Base-by-base conservation (phyloP, 1,284 basidiomycete genomes). In the Calocybe gambosa region DNA sequence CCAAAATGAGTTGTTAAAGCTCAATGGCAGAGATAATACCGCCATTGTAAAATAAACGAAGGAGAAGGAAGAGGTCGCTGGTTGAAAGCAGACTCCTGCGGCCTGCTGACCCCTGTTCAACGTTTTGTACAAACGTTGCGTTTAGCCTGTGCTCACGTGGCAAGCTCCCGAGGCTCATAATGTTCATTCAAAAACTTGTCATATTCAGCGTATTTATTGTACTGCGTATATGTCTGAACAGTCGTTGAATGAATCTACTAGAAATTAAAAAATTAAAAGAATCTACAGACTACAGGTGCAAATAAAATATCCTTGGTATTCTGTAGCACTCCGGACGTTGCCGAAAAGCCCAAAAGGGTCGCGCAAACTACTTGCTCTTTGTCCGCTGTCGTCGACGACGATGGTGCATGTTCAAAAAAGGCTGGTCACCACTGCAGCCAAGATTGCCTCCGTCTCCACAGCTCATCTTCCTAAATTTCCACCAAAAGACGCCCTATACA, bases 1-100 rank as follows among this genome's bases (percentile, higher is more conserved):
- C 91, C 91, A 94, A 71, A 94, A 94, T 29, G 89, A 92, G 66
- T 93, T 93, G 52, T 77, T 80, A 64, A 94, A 94, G 16, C 78
- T 80, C 53, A 89, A 73, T 23, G 91, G 91, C 57, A 93, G 78
- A 31, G 89, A 88, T 52, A 93, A 69, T 53, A 89, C 85, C 54
- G 89, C 85, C 89, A 92, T 92, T 55, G 51, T 65, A 20, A 25
- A 33, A 33, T 25, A 19, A 34, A 18, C 16, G 43, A 38, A 12
- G 36, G 39, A 28, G 34, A 33, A 10, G 25, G 19, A 34, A 25
- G 39, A 5, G 13, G 39, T 46, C 19, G 38, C 46, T 35, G 18
- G 48, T 52, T 15, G 31, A 18, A 42, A 34, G 43, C 31, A 41
- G 40, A 23, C 25, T 42, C 36, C 31, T 47, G 51, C 37, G 39